A percentile compares a stretch with the other conserved stretches of the same genome.
Conservation (phyloP, 345 rosid genomes). For the Rhodomyrtus tomentosa region DNA sequence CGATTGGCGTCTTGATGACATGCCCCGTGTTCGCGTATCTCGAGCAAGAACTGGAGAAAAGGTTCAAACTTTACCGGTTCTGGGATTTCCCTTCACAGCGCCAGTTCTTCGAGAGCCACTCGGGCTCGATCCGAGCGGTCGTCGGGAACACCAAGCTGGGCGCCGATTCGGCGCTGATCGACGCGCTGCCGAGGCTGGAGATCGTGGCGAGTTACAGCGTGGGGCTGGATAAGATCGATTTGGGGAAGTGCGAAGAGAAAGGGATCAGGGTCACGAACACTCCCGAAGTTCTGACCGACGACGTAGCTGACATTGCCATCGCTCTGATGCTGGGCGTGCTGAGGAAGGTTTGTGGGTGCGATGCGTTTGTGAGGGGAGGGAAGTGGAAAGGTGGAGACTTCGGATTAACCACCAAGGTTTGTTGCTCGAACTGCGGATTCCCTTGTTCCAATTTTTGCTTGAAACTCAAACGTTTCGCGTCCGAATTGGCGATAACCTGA, state of each 20-base stretch:
- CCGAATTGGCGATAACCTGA: not conserved
- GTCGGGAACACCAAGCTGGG: conserved; percentile 31
- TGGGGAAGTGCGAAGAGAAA: conserved; percentile 38
- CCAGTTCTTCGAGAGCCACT: conserved; percentile 16
- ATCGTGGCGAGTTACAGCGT: conserved; percentile 52
- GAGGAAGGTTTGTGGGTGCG: conserved; percentile 40
- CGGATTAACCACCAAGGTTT: conserved; percentile 41
- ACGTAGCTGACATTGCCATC: conserved; percentile 50
- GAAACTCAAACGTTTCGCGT: not conserved
- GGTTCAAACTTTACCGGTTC: conserved; percentile 32
- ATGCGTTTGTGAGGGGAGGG: conserved; percentile 38
- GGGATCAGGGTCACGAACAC: conserved; percentile 54
- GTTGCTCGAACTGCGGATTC: not conserved
- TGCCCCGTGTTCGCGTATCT: conserved; percentile 39
- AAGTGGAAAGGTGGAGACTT: conserved; percentile 33
- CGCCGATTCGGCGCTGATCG: conserved; percentile 43
- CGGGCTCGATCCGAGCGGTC: conserved; percentile 25
- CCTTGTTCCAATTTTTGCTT: not conserved
- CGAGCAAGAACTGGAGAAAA: conserved; percentile 32
- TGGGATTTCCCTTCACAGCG: conserved; percentile 21
- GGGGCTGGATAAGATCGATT: conserved; percentile 50
- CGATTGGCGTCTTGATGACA: conserved; percentile 38
- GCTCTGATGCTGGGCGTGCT: conserved; percentile 43
- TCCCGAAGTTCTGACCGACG: conserved; percentile 60
- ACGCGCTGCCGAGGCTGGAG: conserved; percentile 40